Percentiles rank a stretch among this genome's conserved stretches.
Conservation (phyloP, 768 basidiomycete species). For the Hygrocybe coccinea region DNA sequence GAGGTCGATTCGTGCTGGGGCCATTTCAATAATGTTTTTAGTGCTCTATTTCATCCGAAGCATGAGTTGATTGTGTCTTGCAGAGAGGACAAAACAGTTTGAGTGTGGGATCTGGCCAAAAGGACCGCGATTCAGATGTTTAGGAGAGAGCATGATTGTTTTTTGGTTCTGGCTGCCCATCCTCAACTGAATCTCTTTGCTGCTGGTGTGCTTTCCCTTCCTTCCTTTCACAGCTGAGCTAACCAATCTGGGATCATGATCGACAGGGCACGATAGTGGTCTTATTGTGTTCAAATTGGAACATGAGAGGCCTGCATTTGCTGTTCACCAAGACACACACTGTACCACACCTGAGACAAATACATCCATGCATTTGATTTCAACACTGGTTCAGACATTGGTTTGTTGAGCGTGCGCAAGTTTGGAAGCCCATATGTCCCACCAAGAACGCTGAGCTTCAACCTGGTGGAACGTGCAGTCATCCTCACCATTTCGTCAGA, state of each 20-base stretch:
- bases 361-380: slow-evolving; percentile 95
- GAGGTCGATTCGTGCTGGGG: slow-evolving; percentile 98
- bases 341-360: slow-evolving; percentile 98
- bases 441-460: slow-evolving; percentile 91
- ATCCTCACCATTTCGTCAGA: slow-evolving; percentile 90
- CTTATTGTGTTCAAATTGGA: slow-evolving; percentile 99
- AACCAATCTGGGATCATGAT: neutral
- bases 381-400: slow-evolving; percentile 84
- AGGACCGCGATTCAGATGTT: slow-evolving; percentile 96
- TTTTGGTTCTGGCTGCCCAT: slow-evolving; percentile 96
- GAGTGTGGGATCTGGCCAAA: slow-evolving; percentile 98
- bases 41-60: slow-evolving; percentile 92
- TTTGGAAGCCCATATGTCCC: slow-evolving; percentile 94
- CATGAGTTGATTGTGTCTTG: slow-evolving; percentile 97
- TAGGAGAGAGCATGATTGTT: slow-evolving; percentile 91
- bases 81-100: slow-evolving; percentile 96
- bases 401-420: slow-evolving; percentile 88
- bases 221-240: neutral
- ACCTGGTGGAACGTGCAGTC: slow-evolving; percentile 93
- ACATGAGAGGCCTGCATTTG: slow-evolving; percentile 93
- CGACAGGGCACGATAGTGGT: slow-evolving; percentile 76
- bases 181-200: slow-evolving; percentile 98
- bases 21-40: slow-evolving; percentile 97
- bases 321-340: slow-evolving; percentile 78
- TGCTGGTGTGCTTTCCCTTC: slow-evolving; percentile 48